Percentiles rank a stretch among this genome's conserved stretches.
phyloP scores from a whole-genome alignment of 345 rosid genomes.

The Sisymbrium altissimum region DNA sequence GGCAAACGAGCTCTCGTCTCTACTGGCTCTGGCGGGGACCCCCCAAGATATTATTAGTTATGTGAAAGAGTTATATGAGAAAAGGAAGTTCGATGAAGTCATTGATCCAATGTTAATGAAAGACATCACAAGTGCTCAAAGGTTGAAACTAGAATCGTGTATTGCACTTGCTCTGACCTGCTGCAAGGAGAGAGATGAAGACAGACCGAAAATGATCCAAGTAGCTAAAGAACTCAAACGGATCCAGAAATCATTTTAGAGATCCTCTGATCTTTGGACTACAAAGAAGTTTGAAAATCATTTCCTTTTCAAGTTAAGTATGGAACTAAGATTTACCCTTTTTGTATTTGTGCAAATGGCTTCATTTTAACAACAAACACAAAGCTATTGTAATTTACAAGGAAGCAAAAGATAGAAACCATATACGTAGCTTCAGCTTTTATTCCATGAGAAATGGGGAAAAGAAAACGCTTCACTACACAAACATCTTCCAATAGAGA shows the following conservation, averaged over 20 bases:
- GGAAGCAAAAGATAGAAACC: neutral
- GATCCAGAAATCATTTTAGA: neutral
- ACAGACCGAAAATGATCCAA: slow-evolving; percentile 20
- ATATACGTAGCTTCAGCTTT: too few relatives aligned
- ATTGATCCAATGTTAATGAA: neutral
- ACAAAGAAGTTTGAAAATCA: neutral
- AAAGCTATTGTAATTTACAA: neutral
- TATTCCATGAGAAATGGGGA: too few relatives aligned
- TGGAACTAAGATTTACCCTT: neutral
- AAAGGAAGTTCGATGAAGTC: slow-evolving; percentile 7
- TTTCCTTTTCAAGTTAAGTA: neutral
- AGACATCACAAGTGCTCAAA: slow-evolving; percentile 1
- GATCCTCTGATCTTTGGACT: neutral
- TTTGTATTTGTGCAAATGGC: neutral
- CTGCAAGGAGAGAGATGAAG: neutral
- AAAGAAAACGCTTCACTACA: neutral
- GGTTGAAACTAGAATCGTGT: neutral
- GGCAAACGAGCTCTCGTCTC: neutral
- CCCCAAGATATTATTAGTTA: neutral
- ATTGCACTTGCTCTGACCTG: neutral
- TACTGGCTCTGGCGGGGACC: neutral
- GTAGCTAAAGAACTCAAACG: slow-evolving; percentile 15
- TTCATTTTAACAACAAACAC: slow-evolving; percentile 3
- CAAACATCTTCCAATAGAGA: neutral
- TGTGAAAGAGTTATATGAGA: slow-evolving; percentile 3